A percentile compares a stretch with the other conserved stretches of the same genome.
Conservation (phyloP, 768 basidiomycete genomes). For the Lactarius evosmus region DNA sequence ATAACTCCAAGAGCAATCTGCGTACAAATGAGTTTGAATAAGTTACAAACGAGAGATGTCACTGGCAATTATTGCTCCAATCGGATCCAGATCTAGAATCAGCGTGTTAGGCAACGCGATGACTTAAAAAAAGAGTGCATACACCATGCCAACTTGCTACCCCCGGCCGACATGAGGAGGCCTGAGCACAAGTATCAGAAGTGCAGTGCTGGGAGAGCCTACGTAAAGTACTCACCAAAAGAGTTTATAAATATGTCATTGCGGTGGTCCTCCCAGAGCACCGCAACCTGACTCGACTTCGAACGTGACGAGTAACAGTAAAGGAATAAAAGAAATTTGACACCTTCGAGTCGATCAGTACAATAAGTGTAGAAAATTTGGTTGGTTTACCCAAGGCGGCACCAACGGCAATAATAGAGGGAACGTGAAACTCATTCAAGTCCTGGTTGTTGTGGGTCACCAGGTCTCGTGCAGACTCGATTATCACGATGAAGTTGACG, state of each 20-base stretch:
- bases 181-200: conserved; percentile 40
- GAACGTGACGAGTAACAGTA: conserved; percentile 79
- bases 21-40: conserved; percentile 14
- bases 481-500: conserved; percentile 88
- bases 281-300: conserved; percentile 85
- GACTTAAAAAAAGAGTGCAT: conserved; percentile 32
- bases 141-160: conserved; percentile 83
- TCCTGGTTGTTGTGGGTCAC: conserved; percentile 54
- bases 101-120: neutral
- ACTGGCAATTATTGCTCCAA: conserved; percentile 70
- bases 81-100: conserved; percentile 64
- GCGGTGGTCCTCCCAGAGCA: conserved; percentile 97
- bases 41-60: neutral
- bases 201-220: conserved; percentile 3
- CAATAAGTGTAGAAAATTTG: conserved; percentile 4
- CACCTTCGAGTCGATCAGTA: conserved; percentile 44
- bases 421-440: conserved; percentile 66
- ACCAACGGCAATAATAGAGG: conserved; percentile 79
- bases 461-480: conserved; percentile 78
- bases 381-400: conserved; percentile 66
- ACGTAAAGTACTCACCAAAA: conserved; percentile 49
- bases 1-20: conserved; percentile 83
- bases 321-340: conserved; percentile 83
- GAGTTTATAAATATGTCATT: conserved; percentile 88
- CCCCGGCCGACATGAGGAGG: conserved; percentile 79